A percentile compares a stretch with the other conserved stretches of the same genome.
These are phyloP conservation scores for Knufia fluminis DNA, from an alignment of 2,329 filamentous ascomycete species.

Conservation along the genomic window DNA sequence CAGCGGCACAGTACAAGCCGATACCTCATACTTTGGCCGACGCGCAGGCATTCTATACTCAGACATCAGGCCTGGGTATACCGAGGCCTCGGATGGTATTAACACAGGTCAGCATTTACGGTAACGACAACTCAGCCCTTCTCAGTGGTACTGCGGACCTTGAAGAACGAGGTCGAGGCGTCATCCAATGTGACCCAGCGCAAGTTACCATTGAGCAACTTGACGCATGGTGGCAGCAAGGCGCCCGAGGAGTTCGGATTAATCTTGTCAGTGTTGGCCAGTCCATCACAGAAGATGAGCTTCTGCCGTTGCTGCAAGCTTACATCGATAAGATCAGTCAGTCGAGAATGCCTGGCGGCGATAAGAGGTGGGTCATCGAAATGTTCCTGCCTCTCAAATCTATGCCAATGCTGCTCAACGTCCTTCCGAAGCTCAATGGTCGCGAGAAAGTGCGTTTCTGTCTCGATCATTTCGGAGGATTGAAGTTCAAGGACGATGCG, in stretches of 20 bases:
- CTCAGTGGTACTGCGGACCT: conserved; percentile 45
- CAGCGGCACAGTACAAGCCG: conserved; percentile 45
- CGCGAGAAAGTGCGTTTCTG: conserved; percentile 40
- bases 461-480: conserved; percentile 52
- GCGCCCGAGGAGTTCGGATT: conserved; percentile 50
- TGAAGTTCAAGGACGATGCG: conserved; percentile 30
- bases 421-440: conserved; percentile 39
- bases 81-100: conserved; percentile 44
- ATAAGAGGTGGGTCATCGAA: conserved; percentile 45
- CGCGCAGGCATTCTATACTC: conserved; percentile 43
- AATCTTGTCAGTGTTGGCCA: conserved; percentile 49
- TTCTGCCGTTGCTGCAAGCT: conserved; percentile 35
- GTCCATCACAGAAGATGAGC: conserved; percentile 31
- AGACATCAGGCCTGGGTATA: conserved; percentile 36
- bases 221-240: conserved; percentile 46
- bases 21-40: conserved; percentile 41
- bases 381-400: conserved; percentile 47
- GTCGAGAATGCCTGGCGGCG: conserved; percentile 24
- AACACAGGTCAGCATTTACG: conserved; percentile 55
- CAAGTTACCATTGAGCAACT: conserved; percentile 33
- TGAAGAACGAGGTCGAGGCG: conserved; percentile 43
- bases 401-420: conserved; percentile 40
- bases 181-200: conserved; percentile 48
- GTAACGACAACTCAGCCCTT: conserved; percentile 50
- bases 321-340: conserved; percentile 45